Evolutionary conservation across 192 early-diverging fungal species (phyloP).

Genomic region (Entomortierella beljakovae): DNA sequence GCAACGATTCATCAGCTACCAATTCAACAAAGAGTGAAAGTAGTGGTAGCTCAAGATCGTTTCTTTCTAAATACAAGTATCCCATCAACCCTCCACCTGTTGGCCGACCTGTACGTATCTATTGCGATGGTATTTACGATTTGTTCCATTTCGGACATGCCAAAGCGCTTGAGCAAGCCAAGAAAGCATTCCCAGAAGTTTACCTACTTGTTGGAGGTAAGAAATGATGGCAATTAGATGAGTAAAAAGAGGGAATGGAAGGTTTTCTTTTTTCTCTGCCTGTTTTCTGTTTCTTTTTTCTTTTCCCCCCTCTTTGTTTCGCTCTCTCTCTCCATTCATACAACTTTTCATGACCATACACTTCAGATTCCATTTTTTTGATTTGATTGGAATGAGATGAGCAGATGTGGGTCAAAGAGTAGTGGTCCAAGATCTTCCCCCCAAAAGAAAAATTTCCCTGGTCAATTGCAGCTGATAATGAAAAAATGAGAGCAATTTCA

Average conservation of each 20-base stretch:
- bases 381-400: too few relatives aligned
- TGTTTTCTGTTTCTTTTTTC: neutral
- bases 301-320: neutral
- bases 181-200: conserved; percentile 81
- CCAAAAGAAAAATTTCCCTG: too few relatives aligned
- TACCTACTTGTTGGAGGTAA: conserved; percentile 79
- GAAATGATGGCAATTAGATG: too few relatives aligned
- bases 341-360: too few relatives aligned
- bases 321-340: too few relatives aligned
- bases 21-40: neutral
- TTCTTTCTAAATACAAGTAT: conserved; percentile 52
- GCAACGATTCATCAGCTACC: neutral
- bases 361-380: too few relatives aligned
- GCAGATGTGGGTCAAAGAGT: neutral
- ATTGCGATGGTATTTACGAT: conserved; percentile 91
- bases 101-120: conserved; percentile 81
- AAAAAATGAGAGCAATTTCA: conserved; percentile 33
- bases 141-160: conserved; percentile 88
- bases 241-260: neutral
- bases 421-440: conserved; percentile 1
- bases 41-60: neutral
- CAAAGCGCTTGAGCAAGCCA: conserved; percentile 85
- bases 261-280: neutral
- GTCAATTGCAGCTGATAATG: neutral
- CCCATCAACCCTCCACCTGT: conserved; percentile 72